Base-by-base conservation (phyloP, 768 basidiomycete species). In the Dictyophora rubrovolvata region DNA sequence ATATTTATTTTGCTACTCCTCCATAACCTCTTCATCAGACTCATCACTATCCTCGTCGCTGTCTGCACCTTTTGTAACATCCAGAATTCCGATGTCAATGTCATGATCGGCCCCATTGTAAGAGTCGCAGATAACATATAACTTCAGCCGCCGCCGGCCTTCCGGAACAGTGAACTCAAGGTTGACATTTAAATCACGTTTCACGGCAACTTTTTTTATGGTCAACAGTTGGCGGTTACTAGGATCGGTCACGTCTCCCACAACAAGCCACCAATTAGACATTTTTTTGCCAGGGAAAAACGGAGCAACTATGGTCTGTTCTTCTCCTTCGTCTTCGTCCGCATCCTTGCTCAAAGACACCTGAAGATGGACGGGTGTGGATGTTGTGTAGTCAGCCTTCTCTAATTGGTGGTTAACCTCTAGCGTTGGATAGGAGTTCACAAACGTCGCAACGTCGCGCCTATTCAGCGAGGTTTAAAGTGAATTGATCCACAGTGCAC, bases 241-340 rank as follows among this genome's bases (percentile, higher is more conserved):
- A 5, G 86, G 78, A 34, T 59, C 50, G 11, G 57, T 59, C 14
- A 57, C 61, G 55, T 94, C 89, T n/a, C 92, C 93, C 12, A 97
- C 79, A 51, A 98, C 93, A 35, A 97, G 79, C 94, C 94, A 98
- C 95, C 94, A 98, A 66, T 93, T 93, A 59, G 89, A 84, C 71
- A 92, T 81, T 77, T 97, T 97, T 72, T 86, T 87, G 56, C 73
- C 76, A 0, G 95, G 95, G 75, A 89, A 98, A 74, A 85, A 89
- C 0, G 96, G 94, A 0, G 96, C 95, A n/a, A 97, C 80, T 35
- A 94, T 94, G 3, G 75, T 75, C 68, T 92, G 88, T 64, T 91
- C 86, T 11, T 78, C 80, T 48, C 79, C 80, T 17, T 88, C 89
- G 36, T 87, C 83, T 48, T 85, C 86, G 61, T 93, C 91, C 1